These are phyloP conservation scores for Lunasporangiospora selenospora DNA, from an alignment of 192 early-diverging fungal genomes.

Conservation along the genomic window DNA sequence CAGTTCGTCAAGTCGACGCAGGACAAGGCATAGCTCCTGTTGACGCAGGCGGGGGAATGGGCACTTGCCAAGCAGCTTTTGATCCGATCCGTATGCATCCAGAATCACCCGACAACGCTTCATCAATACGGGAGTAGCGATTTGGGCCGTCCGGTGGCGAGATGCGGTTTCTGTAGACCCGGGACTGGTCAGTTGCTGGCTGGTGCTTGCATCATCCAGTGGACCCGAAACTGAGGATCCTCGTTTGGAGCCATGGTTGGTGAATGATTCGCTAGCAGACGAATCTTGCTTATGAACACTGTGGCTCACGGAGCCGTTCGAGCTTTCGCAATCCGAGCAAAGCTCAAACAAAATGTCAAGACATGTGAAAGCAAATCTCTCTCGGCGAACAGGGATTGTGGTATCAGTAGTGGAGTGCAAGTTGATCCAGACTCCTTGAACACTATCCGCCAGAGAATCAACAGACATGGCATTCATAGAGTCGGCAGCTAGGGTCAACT, in stretches of 20 bases:
- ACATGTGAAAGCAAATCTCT: conserved; percentile 71
- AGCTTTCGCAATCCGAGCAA: too few relatives aligned
- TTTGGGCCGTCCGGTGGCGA: conserved; percentile 64
- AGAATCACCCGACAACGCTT: conserved; percentile 67
- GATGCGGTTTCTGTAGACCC: conserved; percentile 49
- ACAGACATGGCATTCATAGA: too few relatives aligned
- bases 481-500: neutral
- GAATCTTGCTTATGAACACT: too few relatives aligned
- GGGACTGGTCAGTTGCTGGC: too few relatives aligned
- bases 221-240: too few relatives aligned
- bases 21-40: conserved; percentile 18
- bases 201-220: too few relatives aligned
- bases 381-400: conserved; percentile 67
- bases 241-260: too few relatives aligned
- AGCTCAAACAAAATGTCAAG: conserved; percentile 69
- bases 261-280: too few relatives aligned
- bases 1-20: conserved; percentile 20
- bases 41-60: conserved; percentile 69
- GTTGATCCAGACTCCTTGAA: conserved; percentile 37
- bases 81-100: conserved; percentile 66
- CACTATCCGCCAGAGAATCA: conserved; percentile 14
- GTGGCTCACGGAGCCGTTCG: too few relatives aligned
- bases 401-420: conserved; percentile 54
- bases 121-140: conserved; percentile 66
- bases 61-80: conserved; percentile 67